Conservation (phyloP, 2,329 filamentous ascomycete genomes). For the Fusarium palustre region DNA sequence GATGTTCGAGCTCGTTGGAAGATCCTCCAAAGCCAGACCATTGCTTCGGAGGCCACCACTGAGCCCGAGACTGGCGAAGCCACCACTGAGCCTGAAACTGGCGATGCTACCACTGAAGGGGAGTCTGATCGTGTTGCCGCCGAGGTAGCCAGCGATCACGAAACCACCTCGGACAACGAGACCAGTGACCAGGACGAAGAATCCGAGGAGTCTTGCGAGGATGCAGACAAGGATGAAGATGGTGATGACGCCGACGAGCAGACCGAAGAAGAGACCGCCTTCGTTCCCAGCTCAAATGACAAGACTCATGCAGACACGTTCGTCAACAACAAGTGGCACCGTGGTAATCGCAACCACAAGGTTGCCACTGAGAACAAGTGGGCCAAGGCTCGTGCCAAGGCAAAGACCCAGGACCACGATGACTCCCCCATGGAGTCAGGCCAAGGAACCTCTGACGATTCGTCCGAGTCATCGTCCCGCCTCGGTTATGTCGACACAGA, state of each 20-base stretch:
- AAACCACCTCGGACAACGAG: neutral
- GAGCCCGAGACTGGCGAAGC: conserved; percentile 3
- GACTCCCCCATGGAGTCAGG: conserved; percentile 38
- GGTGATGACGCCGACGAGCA: neutral
- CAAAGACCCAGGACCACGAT: conserved; percentile 13
- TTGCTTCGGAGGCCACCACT: neutral
- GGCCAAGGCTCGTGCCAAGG: conserved; percentile 30
- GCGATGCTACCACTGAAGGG: neutral
- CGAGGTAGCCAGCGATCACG: neutral
- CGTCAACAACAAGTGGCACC: conserved; percentile 33
- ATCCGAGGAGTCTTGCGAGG: neutral
- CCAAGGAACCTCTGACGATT: conserved; percentile 47
- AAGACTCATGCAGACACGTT: conserved; percentile 4
- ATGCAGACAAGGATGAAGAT: neutral
- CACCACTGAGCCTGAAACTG: neutral
- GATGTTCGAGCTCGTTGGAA: conserved; percentile 52
- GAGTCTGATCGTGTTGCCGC: neutral
- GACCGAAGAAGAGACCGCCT: neutral
- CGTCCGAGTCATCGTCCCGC: conserved; percentile 24
- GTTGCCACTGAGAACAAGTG: conserved; percentile 38
- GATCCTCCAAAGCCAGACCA: conserved; percentile 44
- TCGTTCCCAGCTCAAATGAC: conserved; percentile 9
- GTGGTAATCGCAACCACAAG: conserved; percentile 37
- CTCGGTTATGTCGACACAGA: conserved; percentile 36
- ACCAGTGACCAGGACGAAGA: neutral